Evolutionary conservation across 495 filamentous ascomycete species (phyloP), one percentile per base, ranked within the genome.

Genomic region (Penicillium taxi): DNA sequence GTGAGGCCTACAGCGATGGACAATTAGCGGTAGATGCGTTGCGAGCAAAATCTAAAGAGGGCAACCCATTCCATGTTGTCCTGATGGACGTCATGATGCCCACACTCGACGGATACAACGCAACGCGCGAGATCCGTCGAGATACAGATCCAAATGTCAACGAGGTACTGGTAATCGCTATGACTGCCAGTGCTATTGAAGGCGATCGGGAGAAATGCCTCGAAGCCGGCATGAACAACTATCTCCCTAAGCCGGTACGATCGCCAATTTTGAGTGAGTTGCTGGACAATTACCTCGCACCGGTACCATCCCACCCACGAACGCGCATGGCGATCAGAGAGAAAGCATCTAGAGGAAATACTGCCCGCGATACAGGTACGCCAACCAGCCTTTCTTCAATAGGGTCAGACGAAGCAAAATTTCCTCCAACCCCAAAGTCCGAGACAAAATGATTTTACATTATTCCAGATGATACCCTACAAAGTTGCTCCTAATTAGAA

Each of bases 1-100:
- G 79, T 42, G 81, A 89, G 56, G 84, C 87, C 13, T 94, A 83
- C 58, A 82, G 80, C 42, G 89, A 95, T 48, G 88, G 88, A 1
- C 70, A 77, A 22, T 84, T 87, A 54, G 84, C 86, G 4, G 83
- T 95, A 19, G 86, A 93, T 50, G 88, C 86, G 4, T 65, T 95
- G 9, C 78, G 80, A 16, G 65, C 71, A n/a, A 80, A 74, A 40
- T 79, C 82, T 1, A 62, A 59, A 14, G 77, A 83, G 42, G 82
- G 80, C 4, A 64, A 65, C 5, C 87, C 88, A 1, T 75, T 74
- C 57, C 70, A 75, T 48, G 72, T 95, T 16, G 82, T 94, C 13
- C 69, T 95, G 18, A 94, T 95, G 88, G 88, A 95, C 56, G 85
- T 90, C 20, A 87, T 94, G 64, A 95, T 95, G 88, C 88, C 88